Evolutionary conservation across 495 filamentous ascomycete species (phyloP).

Genomic region (Neurospora terricola): DNA sequence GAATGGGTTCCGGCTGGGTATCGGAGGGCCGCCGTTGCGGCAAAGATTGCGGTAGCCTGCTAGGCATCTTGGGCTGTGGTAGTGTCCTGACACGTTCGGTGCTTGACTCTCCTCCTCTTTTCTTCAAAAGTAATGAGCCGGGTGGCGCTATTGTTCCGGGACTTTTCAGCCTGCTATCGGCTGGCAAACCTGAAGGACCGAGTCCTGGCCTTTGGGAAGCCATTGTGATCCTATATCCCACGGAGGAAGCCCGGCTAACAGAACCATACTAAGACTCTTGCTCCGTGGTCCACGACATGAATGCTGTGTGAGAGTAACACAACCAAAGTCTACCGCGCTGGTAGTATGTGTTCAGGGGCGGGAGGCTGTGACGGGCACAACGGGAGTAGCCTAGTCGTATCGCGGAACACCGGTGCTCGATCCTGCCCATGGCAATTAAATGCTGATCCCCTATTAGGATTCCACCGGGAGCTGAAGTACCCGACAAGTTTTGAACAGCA

Average conservation of each 20-base stretch:
- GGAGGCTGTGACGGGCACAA: conserved; percentile 9
- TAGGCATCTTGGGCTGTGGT: conserved; percentile 23
- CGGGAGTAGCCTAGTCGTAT: conserved; percentile 14
- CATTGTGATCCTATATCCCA: conserved; percentile 19
- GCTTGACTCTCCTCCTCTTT: conserved; percentile 12
- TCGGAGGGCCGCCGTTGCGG: conserved; percentile 19
- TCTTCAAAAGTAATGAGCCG: conserved; percentile 5
- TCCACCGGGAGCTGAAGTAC: conserved; percentile 5
- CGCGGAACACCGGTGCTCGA: conserved; percentile 1
- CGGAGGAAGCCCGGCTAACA: conserved; percentile 4
- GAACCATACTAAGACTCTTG: conserved; percentile 18
- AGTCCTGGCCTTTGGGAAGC: conserved; percentile 18
- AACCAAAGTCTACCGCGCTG: background rate
- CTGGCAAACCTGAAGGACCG: conserved; percentile 12
- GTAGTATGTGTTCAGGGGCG: conserved; percentile 11
- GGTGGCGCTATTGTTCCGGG: conserved; percentile 5
- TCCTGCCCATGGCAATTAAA: conserved; percentile 10
- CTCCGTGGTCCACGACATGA: conserved; percentile 8
- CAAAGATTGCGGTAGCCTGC: conserved; percentile 25
- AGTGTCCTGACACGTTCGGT: conserved; percentile 17
- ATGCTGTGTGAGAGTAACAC: conserved; percentile 2
- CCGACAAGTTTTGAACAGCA: background rate
- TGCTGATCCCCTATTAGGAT: conserved; percentile 11
- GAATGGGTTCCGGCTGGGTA: conserved; percentile 16
- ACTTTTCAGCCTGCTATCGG: conserved; percentile 7